Base-by-base conservation (phyloP, 805 yeast species). In the Wickerhamomyces tratensis region DNA sequence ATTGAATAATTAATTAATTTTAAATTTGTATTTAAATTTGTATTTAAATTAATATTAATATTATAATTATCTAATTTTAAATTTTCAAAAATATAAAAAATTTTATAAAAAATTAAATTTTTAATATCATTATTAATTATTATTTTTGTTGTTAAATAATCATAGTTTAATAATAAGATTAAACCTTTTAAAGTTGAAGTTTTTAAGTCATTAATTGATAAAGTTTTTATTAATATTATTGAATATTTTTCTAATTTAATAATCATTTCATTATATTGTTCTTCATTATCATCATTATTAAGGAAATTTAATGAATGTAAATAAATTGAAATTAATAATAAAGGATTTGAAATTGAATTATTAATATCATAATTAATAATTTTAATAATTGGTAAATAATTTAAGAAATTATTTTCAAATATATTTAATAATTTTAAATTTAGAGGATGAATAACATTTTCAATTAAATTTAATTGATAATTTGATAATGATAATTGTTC, bases 161-260 rank as follows among this genome's bases (percentile, higher is more conserved):
- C 47, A 42, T 60, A 58, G 36, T 59, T 53, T 33, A 57, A 37
- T 26, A 69, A 46, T 27, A 69, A 48, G 27, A 68, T 46, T 5
- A 69, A 61, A 0, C 68, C 68, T 48, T 69, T 74, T 15, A 67
- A 55, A 2, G 64, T 62, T 5, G 68, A 59, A 27, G 64, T 51
- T 31, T 65, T 57, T 33, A 31, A 12, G 7, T 13, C 7, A 31
- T 31, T 31, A 13, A 31, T 8, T 12, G 34, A 31, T 31, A 8
- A 12, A 31, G 7, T 12, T 13, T 31, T 31, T 4, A 31, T 31
- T 13, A 31, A 31, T 3, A 31, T 31, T 31, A 8, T 31, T 8
- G 34, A 52, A 12, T 57, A 40, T 41, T 54, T 48, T 38, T 60
- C 64, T 29, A 60, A 38, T 33, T 54, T 54, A 27, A 8, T 27